Percentiles rank a stretch among this genome's conserved stretches.
Conservation (phyloP, 495 filamentous ascomycete species). For the Paragyromitra xinjiangensis region DNA sequence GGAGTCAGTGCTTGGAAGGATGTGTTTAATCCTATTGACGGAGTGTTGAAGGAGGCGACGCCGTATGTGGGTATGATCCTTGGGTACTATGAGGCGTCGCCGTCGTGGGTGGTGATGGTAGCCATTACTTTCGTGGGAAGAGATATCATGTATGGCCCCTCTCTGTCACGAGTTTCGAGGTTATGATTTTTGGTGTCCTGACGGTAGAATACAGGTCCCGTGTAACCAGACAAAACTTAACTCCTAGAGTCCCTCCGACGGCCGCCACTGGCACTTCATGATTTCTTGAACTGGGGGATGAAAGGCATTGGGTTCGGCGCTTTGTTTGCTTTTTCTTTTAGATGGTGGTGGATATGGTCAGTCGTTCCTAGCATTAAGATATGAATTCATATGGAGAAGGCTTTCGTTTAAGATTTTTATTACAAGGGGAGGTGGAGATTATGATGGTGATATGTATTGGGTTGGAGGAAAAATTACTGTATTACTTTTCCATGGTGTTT, state of each 20-base stretch:
- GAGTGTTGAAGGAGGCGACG: constrained; percentile 56
- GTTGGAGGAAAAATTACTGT: constrained; percentile 23
- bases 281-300: constrained; percentile 30
- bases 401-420: constrained; percentile 32
- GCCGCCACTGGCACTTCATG: constrained; percentile 31
- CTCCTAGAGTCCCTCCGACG: constrained; percentile 28
- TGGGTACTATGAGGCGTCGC: constrained; percentile 43
- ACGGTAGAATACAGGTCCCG: constrained; percentile 41
- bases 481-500: constrained; percentile 30
- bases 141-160: constrained; percentile 79
- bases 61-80: constrained; percentile 39
- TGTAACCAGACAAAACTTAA: constrained; percentile 58
- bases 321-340: constrained; percentile 52
- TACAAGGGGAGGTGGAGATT: constrained; percentile 1
- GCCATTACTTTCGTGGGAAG: constrained; percentile 81
- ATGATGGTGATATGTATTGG: constrained; percentile 29
- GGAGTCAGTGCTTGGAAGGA: constrained; percentile 67
- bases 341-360: constrained; percentile 35
- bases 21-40: constrained; percentile 71
- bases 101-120: constrained; percentile 74
- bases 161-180: constrained; percentile 13
- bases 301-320: constrained; percentile 42
- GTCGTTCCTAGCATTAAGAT: constrained; percentile 20
- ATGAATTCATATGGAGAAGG: constrained; percentile 7
- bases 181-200: constrained; percentile 52